A percentile compares a stretch with the other conserved stretches of the same genome.
phyloP scores from a whole-genome alignment of 352 stramenopile genomes.

The Thalassiosira sp. region DNA sequence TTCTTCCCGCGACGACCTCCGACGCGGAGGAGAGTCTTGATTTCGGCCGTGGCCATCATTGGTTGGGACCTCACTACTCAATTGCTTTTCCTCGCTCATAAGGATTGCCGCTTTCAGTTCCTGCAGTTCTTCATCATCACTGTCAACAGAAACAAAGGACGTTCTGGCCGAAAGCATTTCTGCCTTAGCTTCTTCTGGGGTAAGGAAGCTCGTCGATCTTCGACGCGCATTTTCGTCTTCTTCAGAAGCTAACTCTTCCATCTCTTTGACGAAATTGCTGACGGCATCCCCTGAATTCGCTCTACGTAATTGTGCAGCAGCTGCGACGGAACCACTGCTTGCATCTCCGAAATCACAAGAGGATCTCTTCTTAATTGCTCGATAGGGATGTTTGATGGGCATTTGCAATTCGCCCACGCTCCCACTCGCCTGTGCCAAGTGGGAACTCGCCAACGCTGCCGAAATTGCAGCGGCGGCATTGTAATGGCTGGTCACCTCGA shows the following conservation, averaged over 20 bases:
- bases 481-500: conserved; percentile 50
- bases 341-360: neutral
- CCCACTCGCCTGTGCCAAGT: conserved; percentile 28
- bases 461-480: conserved; percentile 53
- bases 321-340: neutral
- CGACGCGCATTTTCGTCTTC: neutral
- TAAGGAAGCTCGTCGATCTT: conserved; percentile 20
- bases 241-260: neutral
- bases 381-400: neutral
- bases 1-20: neutral
- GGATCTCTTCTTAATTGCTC: neutral
- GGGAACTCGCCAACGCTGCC: conserved; percentile 37
- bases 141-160: conserved; percentile 30
- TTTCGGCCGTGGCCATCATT: neutral
- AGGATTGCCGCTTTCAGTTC: neutral
- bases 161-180: conserved; percentile 23
- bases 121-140: conserved; percentile 1
- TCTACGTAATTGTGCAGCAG: neutral
- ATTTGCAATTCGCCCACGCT: conserved; percentile 2
- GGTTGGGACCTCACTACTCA: neutral
- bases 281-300: neutral
- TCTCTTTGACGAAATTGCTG: too few relatives aligned
- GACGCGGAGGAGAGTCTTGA: neutral
- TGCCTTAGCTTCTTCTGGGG: conserved; percentile 27
- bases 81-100: neutral